phyloP scores from a whole-genome alignment of 345 rosid species.

The Boechera stricta region DNA sequence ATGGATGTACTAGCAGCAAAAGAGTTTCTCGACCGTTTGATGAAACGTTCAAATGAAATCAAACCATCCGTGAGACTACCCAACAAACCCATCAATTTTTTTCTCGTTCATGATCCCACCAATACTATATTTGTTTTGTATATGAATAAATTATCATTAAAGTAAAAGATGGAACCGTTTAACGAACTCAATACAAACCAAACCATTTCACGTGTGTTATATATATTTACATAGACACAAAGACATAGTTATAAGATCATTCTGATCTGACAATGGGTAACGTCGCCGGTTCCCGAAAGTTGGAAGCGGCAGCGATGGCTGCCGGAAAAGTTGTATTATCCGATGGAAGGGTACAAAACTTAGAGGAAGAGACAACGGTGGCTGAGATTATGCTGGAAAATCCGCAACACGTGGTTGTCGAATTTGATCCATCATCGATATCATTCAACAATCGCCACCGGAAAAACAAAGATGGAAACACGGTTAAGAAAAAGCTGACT shows the following conservation, averaged over 20 bases:
- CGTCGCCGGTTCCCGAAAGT: constrained; percentile 39
- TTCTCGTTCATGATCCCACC: constrained; percentile 47
- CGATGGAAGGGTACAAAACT: constrained; percentile 62
- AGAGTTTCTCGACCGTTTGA: constrained; percentile 45
- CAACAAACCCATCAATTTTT: constrained; percentile 44
- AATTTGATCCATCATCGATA: constrained; percentile 51
- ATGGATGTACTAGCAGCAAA: constrained; percentile 28
- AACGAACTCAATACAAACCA: constrained; percentile 60
- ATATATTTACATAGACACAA: constrained; percentile 1
- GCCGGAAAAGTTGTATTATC: constrained; percentile 64
- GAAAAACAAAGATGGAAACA: constrained; percentile 18
- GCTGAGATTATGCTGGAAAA: constrained; percentile 86
- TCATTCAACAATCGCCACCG: constrained; percentile 26
- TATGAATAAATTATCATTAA: constrained; percentile 33
- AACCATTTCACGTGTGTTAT: constrained; percentile 30
- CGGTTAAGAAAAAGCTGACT: constrained; percentile 48
- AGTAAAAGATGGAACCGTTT: constrained; percentile 69
- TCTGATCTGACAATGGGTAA: constrained; percentile 61
- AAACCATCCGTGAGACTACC: constrained; percentile 10
- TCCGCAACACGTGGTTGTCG: constrained; percentile 80
- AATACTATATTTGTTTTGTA: constrained; percentile 29
- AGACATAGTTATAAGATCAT: neutral
- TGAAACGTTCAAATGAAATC: constrained; percentile 10
- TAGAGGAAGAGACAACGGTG: constrained; percentile 58
- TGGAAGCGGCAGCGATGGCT: constrained; percentile 22